Evolutionary conservation across 1,139 yeast species (phyloP).

Genomic region (Kodamaea arcana): DNA sequence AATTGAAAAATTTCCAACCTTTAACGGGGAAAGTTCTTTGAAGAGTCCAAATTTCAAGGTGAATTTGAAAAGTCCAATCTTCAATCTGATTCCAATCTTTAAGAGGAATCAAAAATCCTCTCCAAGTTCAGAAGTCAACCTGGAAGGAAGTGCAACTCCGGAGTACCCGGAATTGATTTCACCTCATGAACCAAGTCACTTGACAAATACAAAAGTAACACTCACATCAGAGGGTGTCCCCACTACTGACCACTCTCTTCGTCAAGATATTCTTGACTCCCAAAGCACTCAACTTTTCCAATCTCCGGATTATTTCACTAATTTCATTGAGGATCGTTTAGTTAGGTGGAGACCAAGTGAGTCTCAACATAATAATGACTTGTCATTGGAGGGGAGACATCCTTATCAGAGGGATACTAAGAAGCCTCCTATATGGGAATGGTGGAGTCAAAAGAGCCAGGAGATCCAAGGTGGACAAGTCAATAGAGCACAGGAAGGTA

Average conservation of each 20-base stretch:
- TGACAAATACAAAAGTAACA: neutral
- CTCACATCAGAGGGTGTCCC: too few species aligned
- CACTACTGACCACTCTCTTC: conserved; percentile 3
- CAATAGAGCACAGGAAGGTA: too few species aligned
- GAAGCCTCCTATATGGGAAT: too few species aligned
- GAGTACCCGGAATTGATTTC: conserved; percentile 5
- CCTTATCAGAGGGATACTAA: conserved; percentile 33
- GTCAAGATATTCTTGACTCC: conserved; percentile 6
- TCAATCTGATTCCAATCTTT: too few species aligned
- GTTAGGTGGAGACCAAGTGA: conserved; percentile 51
- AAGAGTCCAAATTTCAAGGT: too few species aligned
- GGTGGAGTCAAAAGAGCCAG: too few species aligned
- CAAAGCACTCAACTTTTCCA: conserved; percentile 18
- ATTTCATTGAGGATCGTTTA: conserved; percentile 49
- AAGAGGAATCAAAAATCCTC: too few species aligned
- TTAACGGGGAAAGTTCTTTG: too few species aligned
- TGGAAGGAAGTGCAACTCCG: conserved; percentile 7
- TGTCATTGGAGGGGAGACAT: conserved; percentile 34
- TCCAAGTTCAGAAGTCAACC: too few species aligned
- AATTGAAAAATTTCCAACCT: too few species aligned
- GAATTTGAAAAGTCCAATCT: too few species aligned
- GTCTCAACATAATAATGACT: conserved; percentile 38
- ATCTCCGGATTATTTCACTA: conserved; percentile 14
- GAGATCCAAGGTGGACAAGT: too few species aligned
- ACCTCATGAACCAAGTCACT: conserved; percentile 11